A percentile compares a stretch with the other conserved stretches of the same genome.
phyloP scores from a whole-genome alignment of 352 stramenopile genomes.

The Phytophthora pseudosyringae region DNA sequence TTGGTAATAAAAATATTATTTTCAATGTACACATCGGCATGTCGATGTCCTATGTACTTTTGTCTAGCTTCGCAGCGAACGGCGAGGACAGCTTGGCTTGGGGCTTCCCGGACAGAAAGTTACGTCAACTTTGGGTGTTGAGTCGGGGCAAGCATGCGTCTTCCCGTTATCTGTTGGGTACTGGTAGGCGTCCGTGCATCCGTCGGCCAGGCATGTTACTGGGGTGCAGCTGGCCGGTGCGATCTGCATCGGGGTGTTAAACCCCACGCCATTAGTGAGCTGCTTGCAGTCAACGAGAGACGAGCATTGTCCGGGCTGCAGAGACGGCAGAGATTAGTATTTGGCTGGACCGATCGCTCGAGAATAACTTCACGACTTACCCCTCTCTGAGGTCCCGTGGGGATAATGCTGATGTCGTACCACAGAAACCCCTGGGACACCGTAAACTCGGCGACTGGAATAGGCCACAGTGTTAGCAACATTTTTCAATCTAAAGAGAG shows the following conservation, averaged over 20 bases:
- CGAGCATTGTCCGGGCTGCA: constrained; percentile 43
- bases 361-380: constrained; percentile 15
- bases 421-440: constrained; percentile 47
- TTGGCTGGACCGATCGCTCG: not conserved
- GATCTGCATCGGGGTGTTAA: constrained; percentile 61
- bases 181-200: constrained; percentile 49
- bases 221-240: constrained; percentile 43
- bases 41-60: no score
- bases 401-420: constrained; percentile 75
- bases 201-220: constrained; percentile 43
- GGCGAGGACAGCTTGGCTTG: constrained; percentile 29
- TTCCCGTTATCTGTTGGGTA: constrained; percentile 52
- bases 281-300: constrained; percentile 48
- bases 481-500: no score
- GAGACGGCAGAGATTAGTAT: not conserved
- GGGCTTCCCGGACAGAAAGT: constrained; percentile 41
- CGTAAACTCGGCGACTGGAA: constrained; percentile 58
- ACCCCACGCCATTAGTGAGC: constrained; percentile 45
- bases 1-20: no score
- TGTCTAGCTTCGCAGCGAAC: constrained; percentile 20
- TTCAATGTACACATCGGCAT: no score
- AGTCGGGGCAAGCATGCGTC: constrained; percentile 46
- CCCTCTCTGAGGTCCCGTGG: constrained; percentile 44
- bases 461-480: not conserved
- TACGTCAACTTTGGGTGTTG: constrained; percentile 45